Conservation (phyloP, 495 filamentous ascomycete genomes). For the Xylaria longipes region DNA sequence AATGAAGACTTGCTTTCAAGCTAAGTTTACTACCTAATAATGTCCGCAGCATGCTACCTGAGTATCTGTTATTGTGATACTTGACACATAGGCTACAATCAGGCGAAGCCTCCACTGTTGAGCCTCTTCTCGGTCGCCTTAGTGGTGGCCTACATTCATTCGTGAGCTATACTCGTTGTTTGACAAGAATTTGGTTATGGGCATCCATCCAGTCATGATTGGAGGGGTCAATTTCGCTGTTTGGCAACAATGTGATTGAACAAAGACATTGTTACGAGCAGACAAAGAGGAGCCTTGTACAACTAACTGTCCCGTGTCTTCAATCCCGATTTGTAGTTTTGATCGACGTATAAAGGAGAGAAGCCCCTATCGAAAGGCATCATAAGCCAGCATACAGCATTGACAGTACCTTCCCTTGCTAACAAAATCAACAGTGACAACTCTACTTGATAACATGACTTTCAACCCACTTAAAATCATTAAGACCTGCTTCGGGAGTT, state of each 20-base stretch:
- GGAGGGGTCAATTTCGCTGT: neutral
- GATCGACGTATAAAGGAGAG: neutral
- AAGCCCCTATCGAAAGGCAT: neutral
- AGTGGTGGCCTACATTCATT: neutral
- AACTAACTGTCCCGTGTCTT: neutral
- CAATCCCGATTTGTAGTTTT: neutral
- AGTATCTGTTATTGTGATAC: neutral
- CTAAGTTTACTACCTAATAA: constrained; percentile 13
- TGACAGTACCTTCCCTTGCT: neutral
- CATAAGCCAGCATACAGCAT: neutral
- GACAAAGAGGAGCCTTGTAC: constrained; percentile 18
- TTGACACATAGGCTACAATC: neutral
- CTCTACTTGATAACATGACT: neutral
- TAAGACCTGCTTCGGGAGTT: neutral
- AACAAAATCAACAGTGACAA: neutral
- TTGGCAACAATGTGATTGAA: neutral
- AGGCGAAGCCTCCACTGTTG: neutral
- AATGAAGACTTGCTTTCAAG: constrained; percentile 27
- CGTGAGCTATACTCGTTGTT: too few species aligned
- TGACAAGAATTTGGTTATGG: neutral
- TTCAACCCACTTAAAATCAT: constrained; percentile 7
- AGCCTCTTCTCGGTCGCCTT: neutral
- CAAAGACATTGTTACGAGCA: constrained; percentile 21
- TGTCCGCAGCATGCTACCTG: neutral
- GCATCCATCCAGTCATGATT: neutral